Evolutionary conservation across 2,329 filamentous ascomycete genomes (phyloP).

Genomic region (Colletotrichum phormii): DNA sequence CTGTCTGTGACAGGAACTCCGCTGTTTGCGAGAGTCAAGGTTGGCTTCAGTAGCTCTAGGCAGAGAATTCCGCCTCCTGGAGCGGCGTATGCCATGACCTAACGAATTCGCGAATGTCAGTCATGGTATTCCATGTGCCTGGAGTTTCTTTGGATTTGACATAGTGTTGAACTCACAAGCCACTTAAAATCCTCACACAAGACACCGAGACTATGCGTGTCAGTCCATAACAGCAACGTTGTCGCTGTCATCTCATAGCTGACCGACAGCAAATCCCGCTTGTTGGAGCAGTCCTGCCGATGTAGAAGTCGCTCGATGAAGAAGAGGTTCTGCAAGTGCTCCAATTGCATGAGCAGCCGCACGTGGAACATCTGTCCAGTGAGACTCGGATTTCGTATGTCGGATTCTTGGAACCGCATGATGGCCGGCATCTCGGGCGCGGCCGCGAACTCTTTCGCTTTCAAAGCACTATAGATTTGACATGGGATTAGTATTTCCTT

Average conservation of each 20-base stretch:
- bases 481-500: neutral
- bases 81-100: constrained; percentile 63
- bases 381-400: constrained; percentile 48
- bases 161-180: constrained; percentile 50
- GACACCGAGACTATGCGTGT: constrained; percentile 56
- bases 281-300: constrained; percentile 52
- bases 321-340: constrained; percentile 68
- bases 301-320: constrained; percentile 67
- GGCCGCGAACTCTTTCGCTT: constrained; percentile 46
- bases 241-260: constrained; percentile 61
- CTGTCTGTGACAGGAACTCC: constrained; percentile 29
- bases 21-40: constrained; percentile 42
- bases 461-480: constrained; percentile 45
- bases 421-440: constrained; percentile 50
- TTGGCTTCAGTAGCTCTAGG: constrained; percentile 55
- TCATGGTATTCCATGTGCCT: too few species aligned
- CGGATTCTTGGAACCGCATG: constrained; percentile 51
- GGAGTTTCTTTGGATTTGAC: too few species aligned
- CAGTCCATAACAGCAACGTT: constrained; percentile 60
- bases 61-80: constrained; percentile 63
- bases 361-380: constrained; percentile 51
- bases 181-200: constrained; percentile 60
- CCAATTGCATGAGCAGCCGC: constrained; percentile 59
- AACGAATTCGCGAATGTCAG: neutral
- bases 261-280: constrained; percentile 55